Evolutionary conservation across 2,329 filamentous ascomycete genomes (phyloP).

Genomic region (Pezicula carpinea): DNA sequence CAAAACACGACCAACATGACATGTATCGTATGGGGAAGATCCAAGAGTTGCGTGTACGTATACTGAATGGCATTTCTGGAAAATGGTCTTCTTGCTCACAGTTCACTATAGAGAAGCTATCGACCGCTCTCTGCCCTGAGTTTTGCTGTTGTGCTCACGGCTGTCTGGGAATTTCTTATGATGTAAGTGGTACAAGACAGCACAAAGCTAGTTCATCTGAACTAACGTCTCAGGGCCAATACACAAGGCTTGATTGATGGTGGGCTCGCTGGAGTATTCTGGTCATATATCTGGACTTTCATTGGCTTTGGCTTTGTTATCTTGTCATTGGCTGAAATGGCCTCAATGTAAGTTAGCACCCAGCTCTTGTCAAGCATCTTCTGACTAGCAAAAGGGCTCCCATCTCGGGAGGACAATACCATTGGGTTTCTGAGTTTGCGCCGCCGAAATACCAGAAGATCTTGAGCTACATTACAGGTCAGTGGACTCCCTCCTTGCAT

Average conservation of each 20-base stretch:
- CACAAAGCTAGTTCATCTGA: background rate
- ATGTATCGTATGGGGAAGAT: conserved; percentile 20
- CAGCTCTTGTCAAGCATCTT: background rate
- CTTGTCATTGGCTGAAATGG: conserved; percentile 21
- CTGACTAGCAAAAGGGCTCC: conserved; percentile 34
- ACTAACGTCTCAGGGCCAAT: conserved; percentile 25
- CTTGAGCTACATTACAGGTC: conserved; percentile 47
- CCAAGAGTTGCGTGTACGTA: conserved; percentile 13
- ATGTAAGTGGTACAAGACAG: conserved; percentile 22
- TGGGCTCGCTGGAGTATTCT: conserved; percentile 32
- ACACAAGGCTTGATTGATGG: conserved; percentile 17
- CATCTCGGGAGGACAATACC: conserved; percentile 52
- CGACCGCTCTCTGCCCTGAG: conserved; percentile 34
- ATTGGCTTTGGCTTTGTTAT: conserved; percentile 21
- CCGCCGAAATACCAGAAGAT: conserved; percentile 42
- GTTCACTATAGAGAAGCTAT: conserved; percentile 34
- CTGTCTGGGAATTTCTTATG: conserved; percentile 37
- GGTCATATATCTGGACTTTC: conserved; percentile 30
- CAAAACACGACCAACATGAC: conserved; percentile 14
- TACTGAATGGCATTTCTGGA: too few relatives aligned
- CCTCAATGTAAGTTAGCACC: conserved; percentile 15
- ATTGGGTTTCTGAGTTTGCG: conserved; percentile 51
- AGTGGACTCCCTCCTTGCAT: background rate
- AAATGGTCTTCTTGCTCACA: background rate
- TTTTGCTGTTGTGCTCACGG: conserved; percentile 35